A percentile compares a stretch with the other conserved stretches of the same genome.
Evolutionary conservation across 768 basidiomycete genomes (phyloP).

Genomic region (Lanmaoa pseudosensibilis): DNA sequence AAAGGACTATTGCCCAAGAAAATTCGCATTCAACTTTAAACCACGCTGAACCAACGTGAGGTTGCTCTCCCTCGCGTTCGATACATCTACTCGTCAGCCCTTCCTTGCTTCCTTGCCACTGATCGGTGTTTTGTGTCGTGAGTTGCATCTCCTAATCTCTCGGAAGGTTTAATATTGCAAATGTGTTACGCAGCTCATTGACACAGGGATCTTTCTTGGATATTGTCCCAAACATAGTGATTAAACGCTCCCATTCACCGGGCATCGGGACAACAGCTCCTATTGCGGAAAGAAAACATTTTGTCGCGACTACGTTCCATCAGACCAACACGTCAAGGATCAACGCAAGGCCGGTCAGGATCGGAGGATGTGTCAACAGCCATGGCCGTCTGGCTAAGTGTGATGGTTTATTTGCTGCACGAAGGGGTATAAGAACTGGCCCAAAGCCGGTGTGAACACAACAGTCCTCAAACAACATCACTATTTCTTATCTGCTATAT

Average conservation of each 20-base stretch:
- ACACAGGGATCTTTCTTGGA: not conserved
- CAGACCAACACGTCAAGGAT: not conserved
- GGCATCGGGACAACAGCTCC: not conserved
- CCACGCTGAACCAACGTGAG: not conserved
- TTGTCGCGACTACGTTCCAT: no score
- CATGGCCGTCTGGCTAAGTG: not conserved
- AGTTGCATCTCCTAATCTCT: not conserved
- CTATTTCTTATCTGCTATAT: not conserved
- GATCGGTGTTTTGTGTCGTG: not conserved
- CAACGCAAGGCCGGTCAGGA: not conserved
- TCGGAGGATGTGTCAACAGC: not conserved
- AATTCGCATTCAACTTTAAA: not conserved
- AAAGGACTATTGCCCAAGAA: not conserved
- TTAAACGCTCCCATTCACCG: not conserved
- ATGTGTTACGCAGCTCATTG: not conserved
- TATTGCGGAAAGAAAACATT: not conserved
- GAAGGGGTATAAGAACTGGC: not conserved
- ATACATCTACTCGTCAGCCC: not conserved
- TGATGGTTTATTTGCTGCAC: not conserved
- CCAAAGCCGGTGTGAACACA: not conserved
- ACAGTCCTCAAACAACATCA: not conserved
- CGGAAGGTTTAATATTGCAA: not conserved
- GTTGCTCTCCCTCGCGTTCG: not conserved
- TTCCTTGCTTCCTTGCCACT: no score
- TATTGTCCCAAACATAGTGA: not conserved